Base-by-base conservation (phyloP, 192 early-diverging fungal genomes). In the Coemansia sp. region DNA sequence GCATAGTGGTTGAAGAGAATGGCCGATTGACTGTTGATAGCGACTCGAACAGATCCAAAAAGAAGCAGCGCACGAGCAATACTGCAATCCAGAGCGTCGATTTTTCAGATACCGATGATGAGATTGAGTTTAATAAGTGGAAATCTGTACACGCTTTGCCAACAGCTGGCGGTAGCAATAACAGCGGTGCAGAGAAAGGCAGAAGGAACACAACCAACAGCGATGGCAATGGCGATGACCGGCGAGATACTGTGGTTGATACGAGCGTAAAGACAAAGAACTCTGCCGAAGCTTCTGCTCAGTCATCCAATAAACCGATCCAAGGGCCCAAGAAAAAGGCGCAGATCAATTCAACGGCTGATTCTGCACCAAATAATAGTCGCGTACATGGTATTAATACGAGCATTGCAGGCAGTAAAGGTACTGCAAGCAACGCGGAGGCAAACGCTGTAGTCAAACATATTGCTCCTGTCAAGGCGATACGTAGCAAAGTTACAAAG, bases 91-190 rank as follows among this genome's bases (percentile, higher is more conserved):
- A 67, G 30, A 46, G 67, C 10, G 51, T 64, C 21, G 61, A 64
- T 41, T 70, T 77, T 61, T 73, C 71, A 2, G 64, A 77, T 41
- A 60, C 63, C 10, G 68, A 77, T 44, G 74, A 77, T 19, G 74
- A 77, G 39, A 66, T 63, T 12, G 67, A 70, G 50, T 77, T 71
- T 33, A 71, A 67, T 42, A 64, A 67, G 43, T 77, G 74, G 74
- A 70, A 54, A 45, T 55, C 55, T n/a, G 61, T 51, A 4, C 61
- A 67, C 18, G 48, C 61, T 19, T 52, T 66, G n/a, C 45, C 57
- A 1, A 23, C 45, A 15, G 21, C 14, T 52, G 5, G 10, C 27
- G 2, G 12, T 4, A 13, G 14, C 6, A 52, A 9, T 23, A 27
- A 14, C 11, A 25, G 27, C 41, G 18, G 33, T 8, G 22, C 40